phyloP scores from a whole-genome alignment of 1,139 yeast genomes.

The Saccharomyces pastorianus region DNA sequence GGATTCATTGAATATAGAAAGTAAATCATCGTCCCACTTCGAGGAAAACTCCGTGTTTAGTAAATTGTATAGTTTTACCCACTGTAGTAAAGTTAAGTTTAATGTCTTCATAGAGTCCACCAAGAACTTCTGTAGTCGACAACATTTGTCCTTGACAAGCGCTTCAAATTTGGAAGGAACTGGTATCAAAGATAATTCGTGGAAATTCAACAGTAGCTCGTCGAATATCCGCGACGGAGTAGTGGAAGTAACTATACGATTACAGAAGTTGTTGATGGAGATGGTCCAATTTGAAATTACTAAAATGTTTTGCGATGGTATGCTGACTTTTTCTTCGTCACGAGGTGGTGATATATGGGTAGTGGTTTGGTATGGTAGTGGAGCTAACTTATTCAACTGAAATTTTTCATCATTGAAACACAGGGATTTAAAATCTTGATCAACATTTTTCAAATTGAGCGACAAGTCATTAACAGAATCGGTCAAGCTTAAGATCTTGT shows the following conservation, averaged over 20 bases:
- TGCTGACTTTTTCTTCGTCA: background rate
- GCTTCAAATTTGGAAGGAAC: background rate
- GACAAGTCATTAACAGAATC: constrained; percentile 15
- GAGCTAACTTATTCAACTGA: constrained; percentile 17
- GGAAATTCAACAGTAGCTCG: constrained; percentile 2
- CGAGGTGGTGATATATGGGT: background rate
- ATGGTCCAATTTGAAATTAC: constrained; percentile 2
- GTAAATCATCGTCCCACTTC: constrained; percentile 7
- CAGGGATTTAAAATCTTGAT: constrained; percentile 22
- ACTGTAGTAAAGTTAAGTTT: constrained; percentile 8
- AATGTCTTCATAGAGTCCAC: constrained; percentile 1
- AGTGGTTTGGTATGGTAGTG: background rate
- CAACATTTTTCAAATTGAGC: constrained; percentile 14
- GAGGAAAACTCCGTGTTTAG: background rate
- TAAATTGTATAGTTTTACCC: constrained; percentile 10
- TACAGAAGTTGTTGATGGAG: constrained; percentile 1
- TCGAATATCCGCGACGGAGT: constrained; percentile 1
- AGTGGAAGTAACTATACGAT: background rate
- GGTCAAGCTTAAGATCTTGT: constrained; percentile 21
- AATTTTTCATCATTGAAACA: constrained; percentile 27
- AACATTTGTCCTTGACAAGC: constrained; percentile 1
- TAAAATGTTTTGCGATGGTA: background rate
- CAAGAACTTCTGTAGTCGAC: constrained; percentile 1
- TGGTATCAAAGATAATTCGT: background rate
- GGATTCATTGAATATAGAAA: constrained; percentile 5